Conservation (phyloP, 495 filamentous ascomycete species). For the Annulohypoxylon nitens region DNA sequence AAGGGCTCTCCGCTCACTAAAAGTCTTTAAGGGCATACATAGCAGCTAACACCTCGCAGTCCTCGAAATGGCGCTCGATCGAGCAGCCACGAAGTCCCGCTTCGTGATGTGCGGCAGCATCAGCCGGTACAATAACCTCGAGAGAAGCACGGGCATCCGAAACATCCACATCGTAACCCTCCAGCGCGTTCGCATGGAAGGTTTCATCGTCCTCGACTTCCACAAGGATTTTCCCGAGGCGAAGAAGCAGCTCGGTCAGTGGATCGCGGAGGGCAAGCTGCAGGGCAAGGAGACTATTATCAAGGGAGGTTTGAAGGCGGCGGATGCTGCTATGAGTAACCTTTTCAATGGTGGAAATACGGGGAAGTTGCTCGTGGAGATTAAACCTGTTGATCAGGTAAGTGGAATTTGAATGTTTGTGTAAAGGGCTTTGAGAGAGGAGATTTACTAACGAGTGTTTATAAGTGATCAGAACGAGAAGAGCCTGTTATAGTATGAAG, state of each 20-base stretch:
- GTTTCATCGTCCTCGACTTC: constrained; percentile 74
- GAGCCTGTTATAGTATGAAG: too few species aligned
- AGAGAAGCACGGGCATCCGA: constrained; percentile 42
- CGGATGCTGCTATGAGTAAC: constrained; percentile 64
- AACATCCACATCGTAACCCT: constrained; percentile 53
- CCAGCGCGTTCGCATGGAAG: constrained; percentile 65
- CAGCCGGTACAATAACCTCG: constrained; percentile 58
- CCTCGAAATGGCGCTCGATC: constrained; percentile 69
- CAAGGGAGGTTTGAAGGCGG: constrained; percentile 64
- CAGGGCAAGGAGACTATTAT: constrained; percentile 68
- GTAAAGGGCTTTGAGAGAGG: not conserved
- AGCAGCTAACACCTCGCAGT: constrained; percentile 47
- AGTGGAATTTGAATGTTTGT: not conserved
- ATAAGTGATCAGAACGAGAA: not conserved
- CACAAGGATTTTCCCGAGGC: constrained; percentile 56
- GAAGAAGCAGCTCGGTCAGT: constrained; percentile 62
- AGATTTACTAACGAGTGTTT: not conserved
- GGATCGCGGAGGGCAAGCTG: constrained; percentile 68
- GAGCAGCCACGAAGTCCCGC: constrained; percentile 67
- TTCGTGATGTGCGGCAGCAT: constrained; percentile 72
- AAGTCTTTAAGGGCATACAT: not conserved
- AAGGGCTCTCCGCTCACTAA: too few species aligned
- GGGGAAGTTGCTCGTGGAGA: constrained; percentile 56
- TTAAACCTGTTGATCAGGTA: constrained; percentile 44
- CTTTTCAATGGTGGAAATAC: constrained; percentile 70